Evolutionary conservation across 495 filamentous ascomycete genomes (phyloP).

Genomic region (Ramalina intermedia): DNA sequence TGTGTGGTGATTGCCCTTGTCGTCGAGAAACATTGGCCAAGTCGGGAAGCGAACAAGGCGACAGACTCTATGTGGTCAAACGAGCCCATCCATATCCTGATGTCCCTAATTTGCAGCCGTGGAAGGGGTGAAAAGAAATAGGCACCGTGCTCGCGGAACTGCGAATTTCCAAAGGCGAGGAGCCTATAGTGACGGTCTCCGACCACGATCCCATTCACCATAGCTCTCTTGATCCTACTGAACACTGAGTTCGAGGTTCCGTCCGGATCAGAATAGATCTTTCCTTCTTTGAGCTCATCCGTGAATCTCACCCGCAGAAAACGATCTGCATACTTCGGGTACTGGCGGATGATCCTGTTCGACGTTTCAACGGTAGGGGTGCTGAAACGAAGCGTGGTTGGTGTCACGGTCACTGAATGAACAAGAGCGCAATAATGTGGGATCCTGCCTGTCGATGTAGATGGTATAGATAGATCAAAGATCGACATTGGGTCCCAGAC

Average conservation of each 20-base stretch:
- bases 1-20: constrained; percentile 51
- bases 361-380: constrained; percentile 72
- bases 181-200: constrained; percentile 76
- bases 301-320: constrained; percentile 89
- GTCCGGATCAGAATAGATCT: constrained; percentile 40
- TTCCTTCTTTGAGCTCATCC: constrained; percentile 48
- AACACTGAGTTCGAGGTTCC: constrained; percentile 56
- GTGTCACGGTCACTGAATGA: constrained; percentile 65
- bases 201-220: constrained; percentile 68
- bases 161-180: constrained; percentile 89
- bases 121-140: constrained; percentile 67
- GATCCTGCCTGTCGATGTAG: constrained; percentile 28
- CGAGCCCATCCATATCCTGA: constrained; percentile 83
- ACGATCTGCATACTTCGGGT: constrained; percentile 49
- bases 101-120: constrained; percentile 48
- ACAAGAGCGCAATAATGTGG: constrained; percentile 60
- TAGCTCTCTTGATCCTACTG: constrained; percentile 51
- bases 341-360: constrained; percentile 72
- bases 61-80: constrained; percentile 64
- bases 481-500: constrained; percentile 62
- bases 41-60: constrained; percentile 71
- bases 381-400: constrained; percentile 64
- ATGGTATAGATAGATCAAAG: constrained; percentile 35
- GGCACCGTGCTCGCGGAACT: constrained; percentile 82
- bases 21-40: constrained; percentile 94